Evolutionary conservation across 2,329 filamentous ascomycete genomes (phyloP).

Genomic region (Fusarium sp.): DNA sequence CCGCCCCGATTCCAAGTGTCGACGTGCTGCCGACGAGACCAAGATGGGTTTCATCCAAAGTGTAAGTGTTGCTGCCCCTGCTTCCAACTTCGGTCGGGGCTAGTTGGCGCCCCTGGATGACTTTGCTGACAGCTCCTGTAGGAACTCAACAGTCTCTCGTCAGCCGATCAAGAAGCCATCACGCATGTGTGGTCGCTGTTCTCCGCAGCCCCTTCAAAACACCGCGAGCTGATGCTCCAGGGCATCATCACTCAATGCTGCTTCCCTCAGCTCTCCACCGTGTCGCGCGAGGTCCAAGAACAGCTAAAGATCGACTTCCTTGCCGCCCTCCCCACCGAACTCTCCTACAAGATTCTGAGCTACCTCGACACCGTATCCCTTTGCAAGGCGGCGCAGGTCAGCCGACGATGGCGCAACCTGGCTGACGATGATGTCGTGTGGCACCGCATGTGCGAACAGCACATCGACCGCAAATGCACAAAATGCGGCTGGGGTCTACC

Average conservation of each 20-base stretch:
- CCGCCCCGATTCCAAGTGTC: conserved; percentile 91
- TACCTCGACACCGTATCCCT: conserved; percentile 94
- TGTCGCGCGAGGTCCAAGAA: conserved; percentile 90
- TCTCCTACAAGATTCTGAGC: conserved; percentile 93
- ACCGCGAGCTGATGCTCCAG: conserved; percentile 95
- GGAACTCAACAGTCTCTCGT: conserved; percentile 85
- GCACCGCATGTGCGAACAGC: conserved; percentile 97
- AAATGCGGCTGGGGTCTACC: conserved; percentile 97
- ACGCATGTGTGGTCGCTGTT: conserved; percentile 98
- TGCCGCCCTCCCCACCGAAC: conserved; percentile 85
- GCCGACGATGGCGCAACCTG: conserved; percentile 84
- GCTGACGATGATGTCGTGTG: conserved; percentile 99
- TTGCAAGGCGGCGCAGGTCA: conserved; percentile 96
- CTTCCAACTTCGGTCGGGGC: neutral
- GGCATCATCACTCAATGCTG: conserved; percentile 97
- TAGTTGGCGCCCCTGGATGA: conserved; percentile 2
- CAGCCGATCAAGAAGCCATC: conserved; percentile 92
- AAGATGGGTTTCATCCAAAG: conserved; percentile 96
- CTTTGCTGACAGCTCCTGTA: conserved; percentile 48
- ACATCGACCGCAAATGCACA: conserved; percentile 92
- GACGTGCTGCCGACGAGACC: conserved; percentile 90
- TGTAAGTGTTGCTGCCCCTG: conserved; percentile 60
- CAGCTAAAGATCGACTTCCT: conserved; percentile 98
- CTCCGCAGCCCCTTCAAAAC: conserved; percentile 92
- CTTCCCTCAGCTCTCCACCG: conserved; percentile 94